Evolutionary conservation across 2,329 filamentous ascomycete species (phyloP).

Genomic region (Stylonectria norvegica): DNA sequence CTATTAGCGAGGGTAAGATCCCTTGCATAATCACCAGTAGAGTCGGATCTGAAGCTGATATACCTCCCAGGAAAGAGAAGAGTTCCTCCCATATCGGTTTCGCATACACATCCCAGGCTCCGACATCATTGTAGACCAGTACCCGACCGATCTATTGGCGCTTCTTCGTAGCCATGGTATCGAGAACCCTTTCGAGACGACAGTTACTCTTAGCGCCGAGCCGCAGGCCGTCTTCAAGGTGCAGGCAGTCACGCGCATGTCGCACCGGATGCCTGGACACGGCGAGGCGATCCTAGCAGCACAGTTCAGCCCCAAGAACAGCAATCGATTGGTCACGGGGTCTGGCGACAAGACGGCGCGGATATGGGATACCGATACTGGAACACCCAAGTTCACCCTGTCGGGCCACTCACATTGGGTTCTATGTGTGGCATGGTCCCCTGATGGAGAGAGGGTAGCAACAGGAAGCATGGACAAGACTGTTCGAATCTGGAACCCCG

Average conservation of each 20-base stretch:
- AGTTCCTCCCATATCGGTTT: conserved; percentile 60
- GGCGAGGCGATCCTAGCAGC: conserved; percentile 85
- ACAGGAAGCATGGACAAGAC: conserved; percentile 93
- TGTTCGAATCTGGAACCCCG: conserved; percentile 84
- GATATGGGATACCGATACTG: conserved; percentile 93
- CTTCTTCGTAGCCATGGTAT: conserved; percentile 55
- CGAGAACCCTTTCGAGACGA: conserved; percentile 55
- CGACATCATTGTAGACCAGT: conserved; percentile 53
- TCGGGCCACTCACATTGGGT: conserved; percentile 91
- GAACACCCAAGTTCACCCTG: conserved; percentile 80
- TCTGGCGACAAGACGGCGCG: conserved; percentile 87
- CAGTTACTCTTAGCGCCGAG: conserved; percentile 55
- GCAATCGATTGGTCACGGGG: conserved; percentile 77
- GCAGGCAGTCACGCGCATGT: conserved; percentile 85
- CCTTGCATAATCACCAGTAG: not conserved
- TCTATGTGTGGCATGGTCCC: conserved; percentile 80
- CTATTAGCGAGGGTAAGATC: conserved; percentile 67
- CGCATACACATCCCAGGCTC: conserved; percentile 55
- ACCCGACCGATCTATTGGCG: conserved; percentile 52
- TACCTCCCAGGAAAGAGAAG: conserved; percentile 46
- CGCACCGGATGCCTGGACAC: conserved; percentile 84
- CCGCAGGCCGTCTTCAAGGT: conserved; percentile 94
- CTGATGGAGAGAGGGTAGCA: conserved; percentile 75
- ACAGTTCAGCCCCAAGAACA: conserved; percentile 78
- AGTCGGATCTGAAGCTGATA: conserved; percentile 1